A percentile compares a stretch with the other conserved stretches of the same genome.
Conservation (phyloP, 2,329 filamentous ascomycete species). For the Acrocalymma vagum region DNA sequence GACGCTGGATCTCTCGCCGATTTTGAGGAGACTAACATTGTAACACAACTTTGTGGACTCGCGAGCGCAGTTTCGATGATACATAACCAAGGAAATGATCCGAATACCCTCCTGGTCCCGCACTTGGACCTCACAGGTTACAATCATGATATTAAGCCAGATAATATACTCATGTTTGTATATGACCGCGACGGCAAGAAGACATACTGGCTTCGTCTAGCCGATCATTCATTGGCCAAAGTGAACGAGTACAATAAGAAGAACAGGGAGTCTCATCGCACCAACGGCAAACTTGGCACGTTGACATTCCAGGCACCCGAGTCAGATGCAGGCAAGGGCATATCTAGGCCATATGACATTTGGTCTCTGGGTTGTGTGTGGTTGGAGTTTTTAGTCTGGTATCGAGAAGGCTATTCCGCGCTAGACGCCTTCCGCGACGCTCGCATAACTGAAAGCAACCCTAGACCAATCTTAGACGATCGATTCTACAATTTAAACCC, state of each 20-base stretch:
- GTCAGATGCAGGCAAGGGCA: neutral
- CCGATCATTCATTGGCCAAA: slow-evolving; percentile 17
- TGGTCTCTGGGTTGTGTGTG: slow-evolving; percentile 47
- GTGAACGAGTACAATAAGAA: no score
- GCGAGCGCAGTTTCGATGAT: slow-evolving; percentile 10
- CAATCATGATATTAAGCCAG: slow-evolving; percentile 53
- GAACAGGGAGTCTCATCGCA: no score
- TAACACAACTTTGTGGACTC: slow-evolving; percentile 8
- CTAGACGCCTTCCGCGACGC: neutral
- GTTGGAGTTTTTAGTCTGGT: slow-evolving; percentile 32
- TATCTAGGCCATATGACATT: slow-evolving; percentile 38
- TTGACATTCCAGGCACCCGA: slow-evolving; percentile 17
- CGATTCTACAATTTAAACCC: neutral
- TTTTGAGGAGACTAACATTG: no score
- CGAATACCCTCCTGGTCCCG: no score
- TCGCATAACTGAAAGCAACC: neutral
- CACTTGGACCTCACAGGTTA: slow-evolving; percentile 11
- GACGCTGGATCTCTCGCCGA: no score
- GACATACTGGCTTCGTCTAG: slow-evolving; percentile 11
- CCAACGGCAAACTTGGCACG: no score
- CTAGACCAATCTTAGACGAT: neutral
- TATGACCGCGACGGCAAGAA: slow-evolving; percentile 5
- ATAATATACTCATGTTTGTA: slow-evolving; percentile 49
- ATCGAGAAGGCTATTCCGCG: slow-evolving; percentile 15
- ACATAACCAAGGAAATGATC: no score